Evolutionary conservation across 805 yeast species (phyloP), one percentile per base, ranked within the genome.

Genomic region (Myxozyma vanderwaltii): DNA sequence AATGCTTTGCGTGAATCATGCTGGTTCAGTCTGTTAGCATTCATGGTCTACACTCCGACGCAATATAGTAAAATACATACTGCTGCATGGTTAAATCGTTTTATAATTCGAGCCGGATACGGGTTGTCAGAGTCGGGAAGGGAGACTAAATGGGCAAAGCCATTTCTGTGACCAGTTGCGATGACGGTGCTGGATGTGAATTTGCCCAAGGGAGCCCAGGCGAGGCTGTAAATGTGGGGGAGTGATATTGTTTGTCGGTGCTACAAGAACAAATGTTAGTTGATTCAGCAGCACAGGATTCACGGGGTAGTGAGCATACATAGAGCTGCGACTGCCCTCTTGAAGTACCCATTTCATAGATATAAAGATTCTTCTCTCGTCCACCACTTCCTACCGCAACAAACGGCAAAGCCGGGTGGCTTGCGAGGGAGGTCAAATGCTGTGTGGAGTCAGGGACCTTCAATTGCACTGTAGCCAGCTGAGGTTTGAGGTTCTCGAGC

Each of bases 81-180:
- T 69, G 86, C 91, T 51, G 80, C 76, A 74, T 91, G 97, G 72
- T 89, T 89, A 75, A 86, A 91, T 39, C 95, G 76, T 70, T 84
- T 87, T 62, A 86, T 75, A 21, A 91, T 86, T 70, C 85, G 89
- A 0, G 97, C 96, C 1, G 75, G 74, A 56, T 80, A 76, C 24
- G 79, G 79, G 4, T 74, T 75, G 7, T 76, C 69, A 0, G 82
- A 74, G 48, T 78, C 81, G 0, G 96, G 94, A 7, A 90, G 77
- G 17, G 86, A 76, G 2, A 89, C 82, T 59, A 91, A 71, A 71
- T 91, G 89, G 0, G 85, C 89, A 55, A 81, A 75, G 1, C 97
- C 97, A 59, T 83, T 82, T 52, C 79, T 81, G 70, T 90, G 94
- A 10, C 96, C 96, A 0, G 95, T 80, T 3, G 76, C 74, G 1